These are phyloP conservation scores for Sclerotinia glacialis DNA, from an alignment of 2,329 filamentous ascomycete species.

Conservation along the genomic window DNA sequence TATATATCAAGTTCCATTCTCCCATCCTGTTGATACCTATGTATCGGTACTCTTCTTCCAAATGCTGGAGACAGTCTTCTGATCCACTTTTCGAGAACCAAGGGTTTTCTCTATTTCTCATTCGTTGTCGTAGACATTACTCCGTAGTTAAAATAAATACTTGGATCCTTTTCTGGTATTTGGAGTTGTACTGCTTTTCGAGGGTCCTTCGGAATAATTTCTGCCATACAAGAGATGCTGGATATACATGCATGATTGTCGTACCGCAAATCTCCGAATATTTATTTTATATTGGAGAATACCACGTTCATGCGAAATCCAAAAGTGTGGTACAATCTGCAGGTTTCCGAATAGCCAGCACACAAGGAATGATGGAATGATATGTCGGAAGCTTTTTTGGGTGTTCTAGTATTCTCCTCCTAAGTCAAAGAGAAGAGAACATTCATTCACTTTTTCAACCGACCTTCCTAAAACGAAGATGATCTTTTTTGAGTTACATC, in stretches of 20 bases:
- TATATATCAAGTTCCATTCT: neutral
- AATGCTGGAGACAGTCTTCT: conserved; percentile 11
- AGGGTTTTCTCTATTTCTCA: neutral
- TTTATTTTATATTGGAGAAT: neutral
- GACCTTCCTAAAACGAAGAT: neutral
- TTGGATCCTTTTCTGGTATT: neutral
- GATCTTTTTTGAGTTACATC: conserved; percentile 3
- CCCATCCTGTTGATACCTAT: neutral
- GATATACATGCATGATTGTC: neutral
- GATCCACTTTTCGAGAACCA: neutral
- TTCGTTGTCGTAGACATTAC: conserved; percentile 10
- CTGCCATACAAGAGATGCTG: neutral
- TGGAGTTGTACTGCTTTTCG: conserved; percentile 9
- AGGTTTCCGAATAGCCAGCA: conserved; percentile 23
- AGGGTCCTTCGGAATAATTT: neutral
- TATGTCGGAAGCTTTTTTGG: neutral
- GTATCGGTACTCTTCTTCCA: neutral
- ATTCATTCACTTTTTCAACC: conserved; percentile 10
- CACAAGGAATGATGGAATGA: conserved; percentile 17
- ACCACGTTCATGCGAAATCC: conserved; percentile 13
- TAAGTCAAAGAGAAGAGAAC: conserved; percentile 5
- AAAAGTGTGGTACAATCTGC: conserved; percentile 19
- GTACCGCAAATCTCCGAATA: conserved; percentile 15
- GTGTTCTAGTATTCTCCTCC: neutral
- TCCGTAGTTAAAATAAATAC: neutral